These are phyloP conservation scores for Leucaena leucocephala DNA, from an alignment of 306 rosid genomes.

Conservation along the genomic window DNA sequence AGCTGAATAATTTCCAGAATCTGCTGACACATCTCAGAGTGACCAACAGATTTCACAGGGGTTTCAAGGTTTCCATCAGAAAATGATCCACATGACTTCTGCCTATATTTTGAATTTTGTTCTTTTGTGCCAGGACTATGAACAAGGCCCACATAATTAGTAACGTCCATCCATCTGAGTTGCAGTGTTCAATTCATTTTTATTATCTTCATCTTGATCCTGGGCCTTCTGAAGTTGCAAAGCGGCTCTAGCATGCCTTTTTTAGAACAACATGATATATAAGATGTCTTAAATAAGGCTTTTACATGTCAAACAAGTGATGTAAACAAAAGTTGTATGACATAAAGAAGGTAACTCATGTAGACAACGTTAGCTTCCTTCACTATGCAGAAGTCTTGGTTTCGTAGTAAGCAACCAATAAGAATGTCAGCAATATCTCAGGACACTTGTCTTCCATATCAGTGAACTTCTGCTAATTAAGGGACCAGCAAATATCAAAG, in stretches of 20 bases:
- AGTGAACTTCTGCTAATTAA: neutral
- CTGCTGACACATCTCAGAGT: too few relatives aligned
- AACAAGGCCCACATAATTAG: neutral
- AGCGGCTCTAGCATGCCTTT: neutral
- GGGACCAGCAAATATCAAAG: neutral
- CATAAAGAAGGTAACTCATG: constrained; percentile 55
- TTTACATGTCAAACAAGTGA: constrained; percentile 27
- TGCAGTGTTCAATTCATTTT: neutral
- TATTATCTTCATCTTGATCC: neutral
- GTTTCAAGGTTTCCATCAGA: too few relatives aligned
- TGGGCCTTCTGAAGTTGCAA: neutral
- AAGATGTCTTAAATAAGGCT: constrained; percentile 1
- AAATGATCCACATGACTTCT: too few relatives aligned
- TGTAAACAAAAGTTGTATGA: constrained; percentile 48
- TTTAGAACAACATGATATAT: neutral
- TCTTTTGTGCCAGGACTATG: too few relatives aligned
- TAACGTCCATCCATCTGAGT: too few relatives aligned
- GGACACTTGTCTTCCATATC: constrained; percentile 19
- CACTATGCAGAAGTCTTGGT: constrained; percentile 21
- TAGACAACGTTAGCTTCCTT: constrained; percentile 37
- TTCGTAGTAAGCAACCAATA: constrained; percentile 13
- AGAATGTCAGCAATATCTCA: constrained; percentile 4
- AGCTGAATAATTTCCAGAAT: too few relatives aligned
- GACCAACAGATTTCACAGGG: neutral
- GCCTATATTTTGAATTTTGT: too few relatives aligned